Evolutionary conservation across 345 rosid genomes (phyloP), one percentile per base, ranked within the genome.

Genomic region (Linum tenue): DNA sequence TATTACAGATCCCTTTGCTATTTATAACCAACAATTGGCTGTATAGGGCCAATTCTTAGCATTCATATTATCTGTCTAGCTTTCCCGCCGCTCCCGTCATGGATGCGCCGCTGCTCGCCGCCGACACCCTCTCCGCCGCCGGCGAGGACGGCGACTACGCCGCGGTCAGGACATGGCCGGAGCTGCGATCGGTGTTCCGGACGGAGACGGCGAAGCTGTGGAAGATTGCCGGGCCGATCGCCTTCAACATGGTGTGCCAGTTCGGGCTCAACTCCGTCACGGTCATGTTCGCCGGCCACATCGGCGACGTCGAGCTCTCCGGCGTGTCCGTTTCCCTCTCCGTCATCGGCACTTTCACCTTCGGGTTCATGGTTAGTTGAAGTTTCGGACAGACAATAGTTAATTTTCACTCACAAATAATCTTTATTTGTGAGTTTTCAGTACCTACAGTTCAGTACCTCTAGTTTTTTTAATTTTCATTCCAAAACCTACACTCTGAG

Each of bases 321-420:
- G 88, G 85, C 16, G 86, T 86, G 17, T 69, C 90, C 4, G 80
- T 89, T 62, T 74, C 89, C 36, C 84, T 83, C 62, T 80, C 88
- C 22, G 96, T 84, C 63, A 75, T 86, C n/a, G 87, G 87, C 14
- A 79, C 85, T 51, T 89, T 86, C 83, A 77, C 90, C 68, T 89
- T 86, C 67, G 90, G 96, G 22, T 86, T 89, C 79, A 55, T 84
- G 96, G 90, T 83, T 0, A 37, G 73, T 39, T 5, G 3, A n/a
- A 7, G 60, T 0, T 57, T 57, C 8, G 31, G 31, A 22, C 31
- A 22, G 31, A 22, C 31, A 22, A 22, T 22, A 22, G 31, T 22
- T 22, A 22, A 22, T 22, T 22, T 22, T 22, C 31, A 22, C 31
- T 22, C 31, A 22, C 31, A 22, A 22, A 22, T 22, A 0, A 22